These are phyloP conservation scores for Sisymbrium altissimum DNA, from an alignment of 345 rosid genomes.

Conservation along the genomic window DNA sequence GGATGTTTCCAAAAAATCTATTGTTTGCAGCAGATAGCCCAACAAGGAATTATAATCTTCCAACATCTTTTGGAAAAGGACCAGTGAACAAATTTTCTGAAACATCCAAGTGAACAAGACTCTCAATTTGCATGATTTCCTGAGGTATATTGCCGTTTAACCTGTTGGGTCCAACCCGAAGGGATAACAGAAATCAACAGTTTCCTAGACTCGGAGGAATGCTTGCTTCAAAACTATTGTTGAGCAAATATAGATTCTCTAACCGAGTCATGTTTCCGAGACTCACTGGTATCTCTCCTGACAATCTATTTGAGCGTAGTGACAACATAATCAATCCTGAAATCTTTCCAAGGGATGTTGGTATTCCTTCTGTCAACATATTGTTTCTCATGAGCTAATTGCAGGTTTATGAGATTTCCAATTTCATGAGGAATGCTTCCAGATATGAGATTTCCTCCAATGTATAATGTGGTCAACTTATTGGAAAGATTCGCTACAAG, in stretches of 20 bases:
- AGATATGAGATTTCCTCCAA: background rate
- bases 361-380: background rate
- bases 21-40: background rate
- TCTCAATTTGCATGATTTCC: background rate
- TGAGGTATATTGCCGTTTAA: background rate
- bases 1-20: background rate
- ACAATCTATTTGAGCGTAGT: background rate
- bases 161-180: background rate
- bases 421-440: background rate
- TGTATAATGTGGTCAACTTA: background rate
- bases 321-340: background rate
- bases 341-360: background rate
- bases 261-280: background rate
- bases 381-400: background rate
- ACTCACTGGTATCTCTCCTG: background rate
- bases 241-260: background rate
- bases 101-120: background rate
- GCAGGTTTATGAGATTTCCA: background rate
- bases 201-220: background rate
- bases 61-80: constrained; percentile 3
- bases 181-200: background rate
- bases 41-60: background rate
- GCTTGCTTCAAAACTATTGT: background rate
- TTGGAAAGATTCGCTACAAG: background rate
- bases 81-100: background rate